These are phyloP conservation scores for Funneliformis geosporum DNA, from an alignment of 192 early-diverging fungal species.

Conservation along the genomic window DNA sequence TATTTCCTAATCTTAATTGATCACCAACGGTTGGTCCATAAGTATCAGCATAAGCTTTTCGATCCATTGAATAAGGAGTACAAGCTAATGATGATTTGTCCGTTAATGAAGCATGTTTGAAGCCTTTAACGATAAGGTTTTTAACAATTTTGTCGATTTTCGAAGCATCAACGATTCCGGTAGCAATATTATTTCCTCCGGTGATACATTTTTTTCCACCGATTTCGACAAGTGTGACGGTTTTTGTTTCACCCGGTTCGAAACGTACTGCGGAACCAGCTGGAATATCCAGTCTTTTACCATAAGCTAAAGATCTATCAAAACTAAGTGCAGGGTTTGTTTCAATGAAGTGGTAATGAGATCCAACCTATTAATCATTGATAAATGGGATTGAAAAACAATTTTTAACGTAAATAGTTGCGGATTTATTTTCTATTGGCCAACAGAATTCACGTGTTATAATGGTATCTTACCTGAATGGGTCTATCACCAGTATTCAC, in stretches of 20 bases:
- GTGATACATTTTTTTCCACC: constrained; percentile 74
- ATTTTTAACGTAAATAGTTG: no score
- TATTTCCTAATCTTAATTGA: constrained; percentile 84
- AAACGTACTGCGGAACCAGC: constrained; percentile 94
- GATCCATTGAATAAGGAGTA: constrained; percentile 67
- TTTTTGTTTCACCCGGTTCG: constrained; percentile 92
- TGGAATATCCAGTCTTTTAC: constrained; percentile 86
- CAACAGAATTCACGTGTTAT: not conserved
- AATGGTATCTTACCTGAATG: constrained; percentile 63
- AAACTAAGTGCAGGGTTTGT: constrained; percentile 79
- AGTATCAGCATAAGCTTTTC: constrained; percentile 82
- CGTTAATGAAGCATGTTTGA: constrained; percentile 62
- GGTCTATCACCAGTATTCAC: constrained; percentile 94
- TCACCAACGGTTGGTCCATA: constrained; percentile 96
- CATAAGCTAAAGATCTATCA: constrained; percentile 84
- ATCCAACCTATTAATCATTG: constrained; percentile 67
- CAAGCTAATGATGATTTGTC: constrained; percentile 49
- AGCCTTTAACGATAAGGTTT: constrained; percentile 53
- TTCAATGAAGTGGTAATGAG: constrained; percentile 97
- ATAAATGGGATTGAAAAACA: not conserved
- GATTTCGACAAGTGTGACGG: constrained; percentile 81
- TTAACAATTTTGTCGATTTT: constrained; percentile 54
- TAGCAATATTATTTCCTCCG: constrained; percentile 85
- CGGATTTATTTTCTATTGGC: not conserved
- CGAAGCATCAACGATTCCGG: constrained; percentile 65